Conservation (phyloP, 139 green algal species). For the Klebsormidium nitens region DNA sequence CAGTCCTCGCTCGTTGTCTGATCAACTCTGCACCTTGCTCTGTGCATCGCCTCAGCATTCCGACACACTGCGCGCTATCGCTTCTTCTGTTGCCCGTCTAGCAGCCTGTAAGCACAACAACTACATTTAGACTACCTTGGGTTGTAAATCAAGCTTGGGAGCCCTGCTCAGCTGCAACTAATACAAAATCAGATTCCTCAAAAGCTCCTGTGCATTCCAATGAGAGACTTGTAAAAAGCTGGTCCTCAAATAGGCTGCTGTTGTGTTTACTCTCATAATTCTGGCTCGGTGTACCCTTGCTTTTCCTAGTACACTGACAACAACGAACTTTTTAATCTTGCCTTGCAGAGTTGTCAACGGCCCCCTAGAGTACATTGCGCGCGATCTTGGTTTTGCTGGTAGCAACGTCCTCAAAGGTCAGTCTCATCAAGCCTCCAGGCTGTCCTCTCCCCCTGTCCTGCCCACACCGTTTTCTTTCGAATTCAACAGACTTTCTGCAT, state of each 20-base stretch:
- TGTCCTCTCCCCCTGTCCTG: not conserved
- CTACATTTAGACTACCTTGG: too few relatives aligned
- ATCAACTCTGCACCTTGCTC: too few relatives aligned
- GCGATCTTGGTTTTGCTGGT: conserved; percentile 15
- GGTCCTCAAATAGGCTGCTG: too few relatives aligned
- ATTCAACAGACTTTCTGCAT: not conserved
- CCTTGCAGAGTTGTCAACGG: conserved; percentile 34
- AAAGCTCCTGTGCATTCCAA: not conserved
- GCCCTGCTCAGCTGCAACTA: not conserved
- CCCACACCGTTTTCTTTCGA: not conserved
- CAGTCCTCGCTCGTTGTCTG: too few relatives aligned
- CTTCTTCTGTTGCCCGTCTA: too few relatives aligned
- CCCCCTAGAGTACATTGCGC: conserved; percentile 19
- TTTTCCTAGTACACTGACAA: too few relatives aligned
- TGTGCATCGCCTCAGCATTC: too few relatives aligned
- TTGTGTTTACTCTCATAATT: conserved; percentile 3
- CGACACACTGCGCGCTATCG: too few relatives aligned
- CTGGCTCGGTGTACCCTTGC: too few relatives aligned
- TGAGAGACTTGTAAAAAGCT: not conserved
- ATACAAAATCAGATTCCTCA: not conserved
- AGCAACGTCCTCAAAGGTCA: conserved; percentile 12
- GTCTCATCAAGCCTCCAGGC: not conserved
- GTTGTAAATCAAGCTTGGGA: too few relatives aligned
- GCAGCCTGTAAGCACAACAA: too few relatives aligned
- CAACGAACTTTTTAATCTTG: not conserved